Percentiles rank a stretch among this genome's conserved stretches.
Evolutionary conservation across 495 filamentous ascomycete genomes (phyloP).

Genomic region (Penicillium pancosmium): DNA sequence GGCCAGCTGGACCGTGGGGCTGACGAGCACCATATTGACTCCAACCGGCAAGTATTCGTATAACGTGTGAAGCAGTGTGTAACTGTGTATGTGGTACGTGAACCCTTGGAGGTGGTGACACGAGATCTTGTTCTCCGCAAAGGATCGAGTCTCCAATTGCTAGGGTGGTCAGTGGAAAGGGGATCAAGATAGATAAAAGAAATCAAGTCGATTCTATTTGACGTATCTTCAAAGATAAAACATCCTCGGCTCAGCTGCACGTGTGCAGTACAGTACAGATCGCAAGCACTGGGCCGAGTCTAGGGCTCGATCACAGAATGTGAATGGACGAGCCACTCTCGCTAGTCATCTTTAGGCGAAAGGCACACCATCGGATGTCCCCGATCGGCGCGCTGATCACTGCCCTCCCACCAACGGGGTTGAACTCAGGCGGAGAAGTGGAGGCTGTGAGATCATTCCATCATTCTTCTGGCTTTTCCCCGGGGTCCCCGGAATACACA

Average conservation of each 20-base stretch:
- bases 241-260: constrained; percentile 23
- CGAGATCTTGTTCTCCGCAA: not conserved
- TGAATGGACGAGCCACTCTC: constrained; percentile 1
- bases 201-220: constrained; percentile 5
- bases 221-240: not conserved
- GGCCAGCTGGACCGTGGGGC: constrained; percentile 20
- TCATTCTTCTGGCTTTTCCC: constrained; percentile 5
- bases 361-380: constrained; percentile 2
- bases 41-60: constrained; percentile 6
- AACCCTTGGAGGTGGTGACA: not conserved
- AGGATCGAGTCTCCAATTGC: not conserved
- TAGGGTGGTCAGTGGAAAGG: not conserved
- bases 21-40: constrained; percentile 27
- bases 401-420: not conserved
- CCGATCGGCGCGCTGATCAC: not conserved
- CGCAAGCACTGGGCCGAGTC: constrained; percentile 33
- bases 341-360: not conserved
- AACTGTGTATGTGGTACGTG: not conserved
- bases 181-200: not conserved
- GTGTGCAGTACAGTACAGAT: constrained; percentile 20
- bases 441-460: constrained; percentile 5
- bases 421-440: not conserved
- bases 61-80: not conserved
- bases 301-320: constrained; percentile 10
- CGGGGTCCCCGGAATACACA: constrained; percentile 6